A percentile compares a stretch with the other conserved stretches of the same genome.
phyloP scores from a whole-genome alignment of 805 yeast genomes.

The Yamadazyma endophytica region DNA sequence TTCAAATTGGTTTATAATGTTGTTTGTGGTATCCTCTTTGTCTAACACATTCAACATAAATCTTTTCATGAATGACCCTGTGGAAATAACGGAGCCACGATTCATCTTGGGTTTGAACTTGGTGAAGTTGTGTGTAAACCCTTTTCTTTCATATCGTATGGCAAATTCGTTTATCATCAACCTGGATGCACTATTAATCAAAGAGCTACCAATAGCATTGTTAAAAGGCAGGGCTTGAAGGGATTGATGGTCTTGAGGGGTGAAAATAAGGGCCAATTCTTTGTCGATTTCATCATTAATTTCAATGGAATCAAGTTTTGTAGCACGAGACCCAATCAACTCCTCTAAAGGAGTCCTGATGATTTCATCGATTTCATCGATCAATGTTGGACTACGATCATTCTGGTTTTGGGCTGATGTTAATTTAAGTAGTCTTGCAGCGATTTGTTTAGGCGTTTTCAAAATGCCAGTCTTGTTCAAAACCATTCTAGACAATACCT shows the following conservation, averaged over 20 bases:
- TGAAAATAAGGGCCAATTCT: slow-evolving; percentile 26
- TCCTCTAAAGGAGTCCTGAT: slow-evolving; percentile 26
- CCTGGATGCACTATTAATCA: slow-evolving; percentile 6
- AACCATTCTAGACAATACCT: slow-evolving; percentile 37
- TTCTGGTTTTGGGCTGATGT: slow-evolving; percentile 16
- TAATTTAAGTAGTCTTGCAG: slow-evolving; percentile 25
- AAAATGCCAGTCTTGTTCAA: slow-evolving; percentile 30
- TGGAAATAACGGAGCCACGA: background rate
- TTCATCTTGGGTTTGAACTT: slow-evolving; percentile 3
- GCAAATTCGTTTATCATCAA: no score
- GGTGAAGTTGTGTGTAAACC: slow-evolving; percentile 8
- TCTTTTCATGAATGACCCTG: background rate
- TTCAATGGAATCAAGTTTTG: slow-evolving; percentile 16
- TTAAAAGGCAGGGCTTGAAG: background rate
- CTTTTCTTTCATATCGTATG: background rate
- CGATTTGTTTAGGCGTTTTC: slow-evolving; percentile 36
- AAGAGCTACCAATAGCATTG: slow-evolving; percentile 3
- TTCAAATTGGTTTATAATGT: slow-evolving; percentile 5
- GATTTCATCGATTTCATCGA: slow-evolving; percentile 22
- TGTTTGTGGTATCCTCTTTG: slow-evolving; percentile 1
- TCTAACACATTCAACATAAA: slow-evolving; percentile 1
- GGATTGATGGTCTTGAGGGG: slow-evolving; percentile 15
- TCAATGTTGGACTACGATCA: slow-evolving; percentile 8
- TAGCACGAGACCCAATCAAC: slow-evolving; percentile 12
- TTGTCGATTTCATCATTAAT: slow-evolving; percentile 20